Percentiles rank a stretch among this genome's conserved stretches.
Conservation (phyloP, 1,284 basidiomycete species). For the Ceraceosorus guamensis region DNA sequence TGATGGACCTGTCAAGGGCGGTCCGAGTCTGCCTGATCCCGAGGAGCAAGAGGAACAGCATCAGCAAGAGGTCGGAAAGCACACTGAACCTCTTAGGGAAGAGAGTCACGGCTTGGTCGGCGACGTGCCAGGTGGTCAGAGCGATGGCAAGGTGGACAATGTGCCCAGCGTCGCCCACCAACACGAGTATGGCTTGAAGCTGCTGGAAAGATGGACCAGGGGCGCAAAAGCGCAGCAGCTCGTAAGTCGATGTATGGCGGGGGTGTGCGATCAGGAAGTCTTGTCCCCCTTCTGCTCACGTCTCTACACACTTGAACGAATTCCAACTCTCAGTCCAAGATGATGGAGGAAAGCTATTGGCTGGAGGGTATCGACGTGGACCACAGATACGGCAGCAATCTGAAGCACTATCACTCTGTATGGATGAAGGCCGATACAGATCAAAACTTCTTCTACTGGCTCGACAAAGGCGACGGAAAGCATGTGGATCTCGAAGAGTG, state of each 20-base stretch:
- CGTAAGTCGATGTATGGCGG: too few relatives aligned
- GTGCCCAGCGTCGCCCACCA: slow-evolving; percentile 27
- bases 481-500: slow-evolving; percentile 61
- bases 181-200: slow-evolving; percentile 20
- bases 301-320: not conserved
- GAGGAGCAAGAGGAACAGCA: not conserved
- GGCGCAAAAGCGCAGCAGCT: slow-evolving; percentile 9
- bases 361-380: slow-evolving; percentile 18
- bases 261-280: too few relatives aligned
- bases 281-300: not conserved
- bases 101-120: slow-evolving; percentile 24
- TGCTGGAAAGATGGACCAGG: slow-evolving; percentile 36
- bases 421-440: slow-evolving; percentile 27
- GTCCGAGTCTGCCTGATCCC: slow-evolving; percentile 12
- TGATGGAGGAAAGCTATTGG: slow-evolving; percentile 15
- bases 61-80: slow-evolving; percentile 3
- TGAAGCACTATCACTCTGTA: slow-evolving; percentile 35
- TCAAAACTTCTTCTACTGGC: slow-evolving; percentile 53
- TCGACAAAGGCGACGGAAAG: slow-evolving; percentile 65
- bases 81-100: slow-evolving; percentile 4
- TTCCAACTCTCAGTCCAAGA: too few relatives aligned
- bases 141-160: slow-evolving; percentile 37
- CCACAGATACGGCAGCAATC: slow-evolving; percentile 38
- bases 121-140: slow-evolving; percentile 31
- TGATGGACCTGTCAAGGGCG: slow-evolving; percentile 20